These are phyloP conservation scores for Pinus albicaulis DNA, from an alignment of 75 land plant genomes.

Conservation along the genomic window DNA sequence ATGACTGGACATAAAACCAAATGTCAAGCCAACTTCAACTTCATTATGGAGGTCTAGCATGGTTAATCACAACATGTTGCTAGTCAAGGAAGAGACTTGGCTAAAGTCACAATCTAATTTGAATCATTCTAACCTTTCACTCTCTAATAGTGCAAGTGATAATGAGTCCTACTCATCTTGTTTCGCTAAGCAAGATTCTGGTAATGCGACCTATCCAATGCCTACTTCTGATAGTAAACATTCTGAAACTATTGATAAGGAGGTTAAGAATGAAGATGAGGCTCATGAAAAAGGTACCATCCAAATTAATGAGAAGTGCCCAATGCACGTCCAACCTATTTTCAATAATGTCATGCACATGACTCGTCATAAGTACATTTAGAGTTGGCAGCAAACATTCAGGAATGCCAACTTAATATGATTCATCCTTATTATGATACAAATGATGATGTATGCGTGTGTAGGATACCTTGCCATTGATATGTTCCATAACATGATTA, in stretches of 20 bases:
- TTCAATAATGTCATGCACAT: constrained; percentile 95
- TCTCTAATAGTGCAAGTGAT: background rate
- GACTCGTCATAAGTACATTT: constrained; percentile 91
- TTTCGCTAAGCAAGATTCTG: background rate
- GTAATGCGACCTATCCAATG: background rate
- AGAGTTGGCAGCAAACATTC: constrained; percentile 61
- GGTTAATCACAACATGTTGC: background rate
- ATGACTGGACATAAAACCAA: background rate
- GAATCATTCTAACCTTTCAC: background rate
- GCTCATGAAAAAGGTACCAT: constrained; percentile 38
- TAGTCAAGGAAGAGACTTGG: background rate
- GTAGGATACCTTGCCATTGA: too few species aligned
- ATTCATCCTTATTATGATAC: too few species aligned
- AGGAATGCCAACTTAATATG: background rate
- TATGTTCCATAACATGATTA: too few species aligned
- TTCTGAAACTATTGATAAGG: background rate
- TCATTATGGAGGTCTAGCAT: background rate
- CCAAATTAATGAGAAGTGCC: constrained; percentile 36
- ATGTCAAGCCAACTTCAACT: background rate
- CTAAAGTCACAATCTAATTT: background rate
- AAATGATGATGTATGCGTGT: too few species aligned
- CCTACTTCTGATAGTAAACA: background rate
- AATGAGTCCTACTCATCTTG: background rate
- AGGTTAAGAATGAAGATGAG: background rate
- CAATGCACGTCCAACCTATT: constrained; percentile 45